phyloP scores from a whole-genome alignment of 768 basidiomycete species.

The Hygrophorus pudorinus region DNA sequence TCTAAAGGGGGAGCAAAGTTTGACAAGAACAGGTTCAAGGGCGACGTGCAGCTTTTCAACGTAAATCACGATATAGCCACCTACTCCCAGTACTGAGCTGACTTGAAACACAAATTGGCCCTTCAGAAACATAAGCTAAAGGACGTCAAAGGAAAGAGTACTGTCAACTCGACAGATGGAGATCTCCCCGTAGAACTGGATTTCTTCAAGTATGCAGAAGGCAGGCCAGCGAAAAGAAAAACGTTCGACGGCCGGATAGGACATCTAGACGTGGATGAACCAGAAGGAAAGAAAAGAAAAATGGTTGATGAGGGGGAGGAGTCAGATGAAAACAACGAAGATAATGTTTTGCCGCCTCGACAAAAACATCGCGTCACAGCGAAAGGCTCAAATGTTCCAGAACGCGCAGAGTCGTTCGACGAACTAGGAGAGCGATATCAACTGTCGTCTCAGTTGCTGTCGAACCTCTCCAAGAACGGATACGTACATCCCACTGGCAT shows the following conservation, averaged over 20 bases:
- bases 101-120: neutral
- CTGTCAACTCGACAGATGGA: constrained; percentile 17
- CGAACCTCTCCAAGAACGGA: constrained; percentile 52
- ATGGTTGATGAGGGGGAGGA: constrained; percentile 22
- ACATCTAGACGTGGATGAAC: constrained; percentile 6
- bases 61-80: constrained; percentile 23
- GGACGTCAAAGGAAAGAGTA: constrained; percentile 7
- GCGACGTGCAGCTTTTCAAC: constrained; percentile 63
- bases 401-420: constrained; percentile 46
- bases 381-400: constrained; percentile 66
- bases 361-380: constrained; percentile 56
- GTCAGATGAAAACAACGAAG: constrained; percentile 14
- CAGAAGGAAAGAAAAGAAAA: constrained; percentile 25
- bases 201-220: constrained; percentile 83
- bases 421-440: constrained; percentile 48
- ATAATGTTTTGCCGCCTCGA: constrained; percentile 14
- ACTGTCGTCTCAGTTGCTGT: constrained; percentile 48
- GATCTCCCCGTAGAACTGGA: constrained; percentile 74
- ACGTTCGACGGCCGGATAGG: constrained; percentile 8
- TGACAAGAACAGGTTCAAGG: constrained; percentile 63
- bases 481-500: constrained; percentile 70
- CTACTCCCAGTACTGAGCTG: neutral
- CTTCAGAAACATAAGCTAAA: constrained; percentile 15
- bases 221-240: constrained; percentile 45
- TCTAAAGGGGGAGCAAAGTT: constrained; percentile 81